Evolutionary conservation across 768 basidiomycete species (phyloP).

Genomic region (Psilocybe cyanescens): DNA sequence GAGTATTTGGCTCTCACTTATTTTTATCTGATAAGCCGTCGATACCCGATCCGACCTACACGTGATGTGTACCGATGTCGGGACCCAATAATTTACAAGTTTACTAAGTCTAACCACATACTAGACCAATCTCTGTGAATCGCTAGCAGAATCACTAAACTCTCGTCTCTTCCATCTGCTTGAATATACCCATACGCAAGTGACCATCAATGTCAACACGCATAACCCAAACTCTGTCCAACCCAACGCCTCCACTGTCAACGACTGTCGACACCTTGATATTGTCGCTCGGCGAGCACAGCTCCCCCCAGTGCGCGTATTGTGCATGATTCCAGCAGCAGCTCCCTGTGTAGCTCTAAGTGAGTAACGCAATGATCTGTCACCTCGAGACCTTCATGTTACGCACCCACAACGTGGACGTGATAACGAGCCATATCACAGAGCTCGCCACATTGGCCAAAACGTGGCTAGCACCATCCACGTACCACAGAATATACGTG

Average conservation of each 20-base stretch:
- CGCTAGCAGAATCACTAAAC: constrained; percentile 26
- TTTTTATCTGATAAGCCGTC: constrained; percentile 12
- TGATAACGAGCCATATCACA: constrained; percentile 70
- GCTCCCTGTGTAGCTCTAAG: constrained; percentile 48
- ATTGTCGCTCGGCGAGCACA: constrained; percentile 58
- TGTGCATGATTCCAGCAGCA: constrained; percentile 69
- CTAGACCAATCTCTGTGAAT: constrained; percentile 26
- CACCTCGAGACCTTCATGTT: background rate
- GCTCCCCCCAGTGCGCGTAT: constrained; percentile 60
- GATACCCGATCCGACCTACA: background rate
- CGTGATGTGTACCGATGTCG: background rate
- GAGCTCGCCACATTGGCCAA: constrained; percentile 82
- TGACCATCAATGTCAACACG: constrained; percentile 54
- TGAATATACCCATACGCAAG: constrained; percentile 46
- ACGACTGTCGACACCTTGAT: constrained; percentile 70
- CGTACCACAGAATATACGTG: constrained; percentile 73
- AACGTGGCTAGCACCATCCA: constrained; percentile 66
- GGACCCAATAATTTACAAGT: too few species aligned
- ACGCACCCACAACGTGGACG: constrained; percentile 69
- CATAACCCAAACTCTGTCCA: constrained; percentile 78
- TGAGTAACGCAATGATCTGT: background rate
- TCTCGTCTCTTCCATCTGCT: constrained; percentile 23
- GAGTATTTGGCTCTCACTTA: background rate
- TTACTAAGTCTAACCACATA: background rate
- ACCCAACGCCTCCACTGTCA: constrained; percentile 75